Conservation (phyloP, 768 basidiomycete genomes). For the Candolleomyces eurysporus region DNA sequence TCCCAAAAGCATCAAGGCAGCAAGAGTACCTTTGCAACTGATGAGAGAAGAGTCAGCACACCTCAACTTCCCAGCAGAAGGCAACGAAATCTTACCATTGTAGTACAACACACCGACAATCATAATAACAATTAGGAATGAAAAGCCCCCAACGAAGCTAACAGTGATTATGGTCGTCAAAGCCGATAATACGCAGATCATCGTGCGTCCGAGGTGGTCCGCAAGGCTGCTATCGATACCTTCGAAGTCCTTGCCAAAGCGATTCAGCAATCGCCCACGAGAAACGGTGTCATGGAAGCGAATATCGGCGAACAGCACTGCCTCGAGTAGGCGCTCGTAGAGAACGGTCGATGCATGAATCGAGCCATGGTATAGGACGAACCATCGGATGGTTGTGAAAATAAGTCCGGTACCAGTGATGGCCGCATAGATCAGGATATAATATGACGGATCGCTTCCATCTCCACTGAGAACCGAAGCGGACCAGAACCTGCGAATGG, state of each 20-base stretch:
- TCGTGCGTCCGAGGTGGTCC: conserved; percentile 82
- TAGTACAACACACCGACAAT: conserved; percentile 65
- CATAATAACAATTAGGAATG: conserved; percentile 63
- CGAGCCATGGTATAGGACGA: conserved; percentile 79
- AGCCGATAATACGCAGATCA: conserved; percentile 69
- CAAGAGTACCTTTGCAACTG: conserved; percentile 36
- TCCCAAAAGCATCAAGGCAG: not conserved
- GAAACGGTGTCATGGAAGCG: conserved; percentile 93
- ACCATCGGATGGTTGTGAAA: conserved; percentile 61
- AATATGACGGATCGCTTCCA: conserved; percentile 50
- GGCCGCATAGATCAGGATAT: conserved; percentile 69
- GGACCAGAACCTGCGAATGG: conserved; percentile 51
- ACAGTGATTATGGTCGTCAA: conserved; percentile 71
- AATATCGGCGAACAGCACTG: conserved; percentile 83
- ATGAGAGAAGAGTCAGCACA: conserved; percentile 3
- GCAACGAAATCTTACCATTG: conserved; percentile 46
- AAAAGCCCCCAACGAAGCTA: conserved; percentile 73
- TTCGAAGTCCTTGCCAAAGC: conserved; percentile 91
- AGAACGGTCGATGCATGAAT: conserved; percentile 77
- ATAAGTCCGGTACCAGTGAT: conserved; percentile 40
- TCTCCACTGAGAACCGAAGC: conserved; percentile 41
- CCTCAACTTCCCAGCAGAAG: not conserved
- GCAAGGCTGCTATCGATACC: conserved; percentile 81
- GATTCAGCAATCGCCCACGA: conserved; percentile 77
- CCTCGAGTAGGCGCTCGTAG: conserved; percentile 73